Evolutionary conservation across 257 asterid genomes (phyloP).

Genomic region (Leptodermis oblonga): DNA sequence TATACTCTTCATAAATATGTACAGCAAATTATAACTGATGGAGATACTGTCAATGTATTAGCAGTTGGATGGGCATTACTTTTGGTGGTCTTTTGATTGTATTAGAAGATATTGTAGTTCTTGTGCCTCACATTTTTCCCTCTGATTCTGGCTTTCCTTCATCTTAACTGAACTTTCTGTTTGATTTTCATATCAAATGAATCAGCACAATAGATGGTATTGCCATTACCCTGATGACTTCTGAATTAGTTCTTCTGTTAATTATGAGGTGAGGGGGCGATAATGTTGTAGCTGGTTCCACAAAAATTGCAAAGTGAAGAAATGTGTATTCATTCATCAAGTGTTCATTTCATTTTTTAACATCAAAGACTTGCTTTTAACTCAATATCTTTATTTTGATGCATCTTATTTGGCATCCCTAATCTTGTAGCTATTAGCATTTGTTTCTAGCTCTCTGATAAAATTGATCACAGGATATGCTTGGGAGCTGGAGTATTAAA

Average conservation of each 20-base stretch:
- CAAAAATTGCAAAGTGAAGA: background rate
- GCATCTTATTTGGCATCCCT: background rate
- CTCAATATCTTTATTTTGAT: background rate
- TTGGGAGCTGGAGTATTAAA: slow-evolving; percentile 72
- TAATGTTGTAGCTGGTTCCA: background rate
- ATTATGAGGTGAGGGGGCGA: background rate
- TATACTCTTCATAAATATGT: background rate
- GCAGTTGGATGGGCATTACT: too few species aligned
- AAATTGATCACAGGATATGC: slow-evolving; percentile 65
- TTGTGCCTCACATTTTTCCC: background rate
- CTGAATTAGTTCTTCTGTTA: background rate
- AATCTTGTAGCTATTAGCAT: background rate
- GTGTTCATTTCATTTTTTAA: background rate
- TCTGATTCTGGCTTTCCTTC: background rate
- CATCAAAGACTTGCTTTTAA: background rate
- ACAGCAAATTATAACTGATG: background rate
- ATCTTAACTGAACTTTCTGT: background rate
- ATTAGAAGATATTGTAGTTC: background rate
- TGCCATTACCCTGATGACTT: background rate
- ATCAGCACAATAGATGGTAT: background rate
- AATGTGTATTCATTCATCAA: background rate
- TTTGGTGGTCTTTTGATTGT: background rate
- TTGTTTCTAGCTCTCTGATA: slow-evolving; percentile 9
- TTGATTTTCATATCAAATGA: background rate
- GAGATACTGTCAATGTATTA: background rate